Evolutionary conservation across 2,329 filamentous ascomycete genomes (phyloP).

Genomic region (Xylaria sp.): DNA sequence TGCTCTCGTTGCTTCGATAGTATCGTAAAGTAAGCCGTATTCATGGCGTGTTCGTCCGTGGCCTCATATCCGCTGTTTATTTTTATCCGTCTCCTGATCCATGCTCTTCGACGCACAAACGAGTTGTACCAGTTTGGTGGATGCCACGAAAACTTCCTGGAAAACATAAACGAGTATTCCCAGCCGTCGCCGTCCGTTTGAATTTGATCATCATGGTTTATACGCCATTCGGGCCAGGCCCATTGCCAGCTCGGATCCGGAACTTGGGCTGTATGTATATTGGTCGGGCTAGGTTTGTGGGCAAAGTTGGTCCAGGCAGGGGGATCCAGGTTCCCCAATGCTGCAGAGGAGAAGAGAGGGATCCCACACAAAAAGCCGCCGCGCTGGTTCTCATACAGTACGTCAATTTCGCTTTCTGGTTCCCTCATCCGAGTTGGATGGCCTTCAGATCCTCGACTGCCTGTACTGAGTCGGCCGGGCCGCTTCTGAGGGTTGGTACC

Average conservation of each 20-base stretch:
- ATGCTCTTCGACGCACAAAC: conserved; percentile 87
- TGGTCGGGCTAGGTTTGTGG: conserved; percentile 64
- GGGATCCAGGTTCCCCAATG: conserved; percentile 85
- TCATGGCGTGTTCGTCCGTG: conserved; percentile 69
- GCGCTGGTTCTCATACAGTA: conserved; percentile 94
- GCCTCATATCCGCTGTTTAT: conserved; percentile 53
- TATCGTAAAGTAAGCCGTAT: conserved; percentile 80
- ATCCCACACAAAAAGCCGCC: conserved; percentile 89
- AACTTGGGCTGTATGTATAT: conserved; percentile 85
- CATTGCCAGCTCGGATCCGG: conserved; percentile 96
- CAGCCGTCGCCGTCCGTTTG: conserved; percentile 81
- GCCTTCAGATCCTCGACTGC: background rate
- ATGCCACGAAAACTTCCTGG: conserved; percentile 80
- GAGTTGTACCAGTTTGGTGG: conserved; percentile 91
- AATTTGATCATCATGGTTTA: conserved; percentile 75
- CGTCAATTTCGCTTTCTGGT: conserved; percentile 70
- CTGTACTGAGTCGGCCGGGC: background rate
- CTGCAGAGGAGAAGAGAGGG: conserved; percentile 85
- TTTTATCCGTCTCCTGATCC: conserved; percentile 81
- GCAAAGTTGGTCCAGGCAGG: conserved; percentile 80
- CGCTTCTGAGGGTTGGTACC: conserved; percentile 8
- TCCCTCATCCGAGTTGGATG: conserved; percentile 30
- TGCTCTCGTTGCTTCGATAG: conserved; percentile 52
- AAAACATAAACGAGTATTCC: conserved; percentile 94
- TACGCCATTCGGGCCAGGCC: conserved; percentile 71